Base-by-base conservation (phyloP, 148 eudicot species). In the Rhododendron kiyosumense region DNA sequence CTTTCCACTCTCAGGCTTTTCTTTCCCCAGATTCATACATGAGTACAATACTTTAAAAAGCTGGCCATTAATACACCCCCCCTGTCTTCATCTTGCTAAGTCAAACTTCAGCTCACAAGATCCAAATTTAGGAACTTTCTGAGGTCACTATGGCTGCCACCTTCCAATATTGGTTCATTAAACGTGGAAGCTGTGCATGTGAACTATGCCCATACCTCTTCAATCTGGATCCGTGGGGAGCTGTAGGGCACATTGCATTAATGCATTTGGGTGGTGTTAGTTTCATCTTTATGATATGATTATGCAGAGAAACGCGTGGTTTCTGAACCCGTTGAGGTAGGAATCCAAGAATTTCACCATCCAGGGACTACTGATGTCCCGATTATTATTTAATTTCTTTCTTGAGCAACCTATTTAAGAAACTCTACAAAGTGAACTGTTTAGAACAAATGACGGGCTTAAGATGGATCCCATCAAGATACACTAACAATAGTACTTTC, bases 141-240 rank as follows among this genome's bases (percentile, higher is more conserved):
- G 83, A 80, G 36, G 83, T 80, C 83, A 80, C 12, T 79, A 63
- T 28, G 30, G 61, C 24, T n/a, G 82, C 38, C 81, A 78, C 30
- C 49, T 78, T 79, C 63, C 26, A 79, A 30, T 49, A 43, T 15
- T 78, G 17, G 28, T 13, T 71, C 81, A 41, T 46, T 20, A 22
- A 78, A 78, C 79, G 48, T 75, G 79, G 46, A 75, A 38, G 46
- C 79, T 78, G 24, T 46, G 52, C 81, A 78, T 78, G 81, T 46
- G 51, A 24, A 38, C 79, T 36, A 18, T 34, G 45, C n/a, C 45
- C 43, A 34, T 34, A 14, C 43, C 22, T 77, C 80, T 26, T 26
- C 73, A 67, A 63, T 63, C 71, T 63, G 71, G 30, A 24, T 63
- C 71, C 10, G 8, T 8, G 45, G 67, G 67, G 67, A 22, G 67